Base-by-base conservation (phyloP, 1,139 yeast species). In the Zygosaccharomyces pseudobailii region DNA sequence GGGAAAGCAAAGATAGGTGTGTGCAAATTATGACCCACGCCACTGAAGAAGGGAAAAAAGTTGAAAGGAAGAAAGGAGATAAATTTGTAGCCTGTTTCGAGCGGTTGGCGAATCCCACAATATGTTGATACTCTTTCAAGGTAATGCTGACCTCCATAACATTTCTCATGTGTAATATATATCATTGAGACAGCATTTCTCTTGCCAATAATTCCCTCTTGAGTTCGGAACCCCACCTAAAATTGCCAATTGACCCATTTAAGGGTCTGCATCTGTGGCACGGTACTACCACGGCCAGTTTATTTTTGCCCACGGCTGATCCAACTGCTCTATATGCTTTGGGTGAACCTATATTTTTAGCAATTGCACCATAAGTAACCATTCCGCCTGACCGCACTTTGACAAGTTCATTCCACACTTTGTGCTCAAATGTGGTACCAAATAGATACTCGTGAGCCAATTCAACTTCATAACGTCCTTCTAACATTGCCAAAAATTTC, bases 21-120 rank as follows among this genome's bases (percentile, higher is more conserved):
- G 97, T 90, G 28, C 71, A 78, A 52, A 79, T 88, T 45, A 92
- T 92, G 98, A 81, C 80, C 55, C 80, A 83, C 55, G 83, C 95
- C 21, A 92, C 99, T 0, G 99, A 92, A 68, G 99, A 92, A 69
- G 98, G 98, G 48, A 92, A 92, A 70, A 94, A 94, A 69, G 99
- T 92, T 38, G 82, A 82, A 43, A 78, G 98, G 62, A 94, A 92
- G 65, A 77, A 83, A 40, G 99, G 98, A 25, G 74, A 73, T 53
- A 92, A 92, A 67, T 92, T 76, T 69, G 77, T 89, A 35, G 97
- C 97, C 21, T 92, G 97, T 65, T 92, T 82, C 68, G 79, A 74
- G 64, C 78, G 98, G 63, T 64, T 84, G 47, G 82, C 88, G 45
- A 75, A 75, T 46, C 88, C 87, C 23, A 53, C 38, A 32, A 60